Evolutionary conservation across 345 rosid species (phyloP), one percentile per base, ranked within the genome.

Genomic region (Carallia pectinifolia): DNA sequence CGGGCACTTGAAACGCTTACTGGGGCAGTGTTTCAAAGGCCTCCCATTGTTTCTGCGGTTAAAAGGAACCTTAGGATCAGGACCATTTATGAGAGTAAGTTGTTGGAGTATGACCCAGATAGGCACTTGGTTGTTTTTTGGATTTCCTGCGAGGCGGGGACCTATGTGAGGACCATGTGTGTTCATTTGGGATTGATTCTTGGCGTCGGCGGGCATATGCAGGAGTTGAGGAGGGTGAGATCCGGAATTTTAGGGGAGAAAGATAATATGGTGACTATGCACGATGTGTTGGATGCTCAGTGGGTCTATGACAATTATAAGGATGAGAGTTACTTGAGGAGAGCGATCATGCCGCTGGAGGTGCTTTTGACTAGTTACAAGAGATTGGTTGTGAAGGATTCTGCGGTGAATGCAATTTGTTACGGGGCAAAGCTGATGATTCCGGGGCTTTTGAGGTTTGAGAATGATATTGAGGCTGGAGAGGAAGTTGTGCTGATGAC

Each of bases 201-300:
- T 58, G 98, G 97, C n/a, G 97, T 91, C 53, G 98, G 98, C 27
- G 96, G 82, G 40, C 97, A 89, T 86, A 94, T 94, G 97, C 97
- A 91, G 81, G 97, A 94, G 71, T 79, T 94, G 69, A 85, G 98
- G 75, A 88, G 98, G 66, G 98, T 91, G 52, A 78, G 98, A 81
- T 94, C 98, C 39, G 98, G 98, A 48, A 94, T 94, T 65, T 71
- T 70, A 44, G 98, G 98, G 0, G 98, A 94, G 84, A 89, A 74
- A 62, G 93, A 94, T 87, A 94, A 94, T 69, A 94, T 94, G 98
- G 97, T 94, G 66, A 88, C 96, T 0, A 91, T 94, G 98, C 97
- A 94, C 58, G 98, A 91, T 87, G 88, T 91, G 30, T 86, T 94
- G 96, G 98, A 94, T 82, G 97, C 93, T n/a, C 98, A 91, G 65